Evolutionary conservation across 2,329 filamentous ascomycete genomes (phyloP), one percentile per base, ranked within the genome.

Genomic region (Colletotrichum gloeosporioides): DNA sequence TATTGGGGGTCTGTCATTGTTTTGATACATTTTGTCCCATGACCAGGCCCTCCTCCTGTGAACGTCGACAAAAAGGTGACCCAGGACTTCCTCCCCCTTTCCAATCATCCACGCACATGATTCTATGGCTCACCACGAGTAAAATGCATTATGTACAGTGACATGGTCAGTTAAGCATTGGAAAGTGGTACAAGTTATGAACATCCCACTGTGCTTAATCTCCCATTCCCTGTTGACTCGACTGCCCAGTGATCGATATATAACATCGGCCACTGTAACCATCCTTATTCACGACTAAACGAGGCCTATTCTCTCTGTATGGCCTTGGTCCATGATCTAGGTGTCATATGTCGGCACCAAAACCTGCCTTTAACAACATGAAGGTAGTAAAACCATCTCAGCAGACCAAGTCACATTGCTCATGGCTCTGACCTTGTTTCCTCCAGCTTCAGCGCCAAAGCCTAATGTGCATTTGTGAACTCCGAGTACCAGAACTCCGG

Each of bases 101-200:
- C 39, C 5, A 44, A n/a, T n/a, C 3, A 6, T n/a, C 10, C 9
- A 44, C 8, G 18, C 4, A 1, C 16, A 18, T 3, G 18, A 10
- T 49, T 49, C 10, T 49, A 13, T 49, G 10, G 6, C 44, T n/a
- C 3, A 22, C n/a, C 6, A 4, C 22, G 10, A 22, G n/a, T 49
- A 18, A n/a, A 49, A 0, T 13, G 0, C 44, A 49, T 4, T n/a
- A 12, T 49, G 0, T 8, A 22, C 3, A 22, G 9, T n/a, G 6
- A 49, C 8, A n/a, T 6, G 18, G 6, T 12, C 8, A 32, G 8
- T 7, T 10, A 9, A 32, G 31, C 6, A 8, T 32, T 32, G 31
- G 31, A 32, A 9, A 22, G 9, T 29, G 6, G n/a, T 4, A 18
- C 18, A n/a, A n/a, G 18, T 49, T 12, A 22, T 6, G 10, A 53